A percentile compares a stretch with the other conserved stretches of the same genome.
phyloP scores from a whole-genome alignment of 1,139 yeast species.

The Magnusiomyces tetraspermus region DNA sequence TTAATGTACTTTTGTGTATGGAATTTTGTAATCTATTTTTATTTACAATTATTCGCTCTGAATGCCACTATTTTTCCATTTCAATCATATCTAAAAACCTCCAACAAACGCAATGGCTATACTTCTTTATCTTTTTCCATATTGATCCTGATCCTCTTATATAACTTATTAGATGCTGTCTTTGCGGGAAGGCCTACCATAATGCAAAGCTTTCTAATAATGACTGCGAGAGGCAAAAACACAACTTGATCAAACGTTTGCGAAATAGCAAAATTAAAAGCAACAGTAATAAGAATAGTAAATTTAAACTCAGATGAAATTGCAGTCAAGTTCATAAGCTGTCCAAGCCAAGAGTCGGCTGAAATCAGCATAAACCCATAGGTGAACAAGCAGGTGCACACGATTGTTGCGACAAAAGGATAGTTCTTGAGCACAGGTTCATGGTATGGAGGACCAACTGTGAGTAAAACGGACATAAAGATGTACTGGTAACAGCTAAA shows the following conservation, averaged over 20 bases:
- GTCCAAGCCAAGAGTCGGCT: slow-evolving; percentile 47
- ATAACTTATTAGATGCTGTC: slow-evolving; percentile 11
- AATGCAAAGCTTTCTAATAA: slow-evolving; percentile 26
- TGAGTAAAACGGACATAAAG: slow-evolving; percentile 66
- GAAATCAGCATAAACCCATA: slow-evolving; percentile 23
- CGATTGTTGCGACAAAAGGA: slow-evolving; percentile 62
- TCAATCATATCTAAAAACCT: too few relatives aligned
- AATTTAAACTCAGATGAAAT: slow-evolving; percentile 46
- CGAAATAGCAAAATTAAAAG: slow-evolving; percentile 44
- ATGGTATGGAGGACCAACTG: slow-evolving; percentile 94
- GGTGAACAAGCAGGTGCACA: slow-evolving; percentile 43
- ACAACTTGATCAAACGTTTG: slow-evolving; percentile 38
- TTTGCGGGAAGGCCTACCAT: slow-evolving; percentile 20
- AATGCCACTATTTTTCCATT: too few relatives aligned
- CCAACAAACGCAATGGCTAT: too few relatives aligned
- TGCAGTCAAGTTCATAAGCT: slow-evolving; percentile 64
- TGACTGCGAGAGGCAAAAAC: slow-evolving; percentile 29
- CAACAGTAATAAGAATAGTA: slow-evolving; percentile 40
- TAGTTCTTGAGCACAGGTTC: slow-evolving; percentile 58
- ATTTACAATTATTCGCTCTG: too few relatives aligned
- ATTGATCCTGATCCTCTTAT: slow-evolving; percentile 9
- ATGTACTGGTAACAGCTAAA: slow-evolving; percentile 85
- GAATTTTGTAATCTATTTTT: too few relatives aligned
- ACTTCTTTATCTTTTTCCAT: slow-evolving; percentile 5
- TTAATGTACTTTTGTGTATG: too few relatives aligned